Conservation (phyloP, 2,329 filamentous ascomycete genomes). For the Zymoseptoria crescenta region DNA sequence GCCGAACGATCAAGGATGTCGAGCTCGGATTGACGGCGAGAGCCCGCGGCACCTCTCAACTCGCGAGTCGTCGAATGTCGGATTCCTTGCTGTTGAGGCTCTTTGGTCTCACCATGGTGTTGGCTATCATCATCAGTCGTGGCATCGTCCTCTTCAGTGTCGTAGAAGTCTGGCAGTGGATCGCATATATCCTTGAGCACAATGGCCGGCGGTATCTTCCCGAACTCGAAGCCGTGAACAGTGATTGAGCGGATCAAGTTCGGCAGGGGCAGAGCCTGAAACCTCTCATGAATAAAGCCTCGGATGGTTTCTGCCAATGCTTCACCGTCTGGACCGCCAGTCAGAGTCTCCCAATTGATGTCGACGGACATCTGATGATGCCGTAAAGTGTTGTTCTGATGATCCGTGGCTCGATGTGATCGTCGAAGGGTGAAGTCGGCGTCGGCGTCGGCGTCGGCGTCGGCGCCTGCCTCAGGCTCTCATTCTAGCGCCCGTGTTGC, state of each 20-base stretch:
- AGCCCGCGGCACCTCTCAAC: slow-evolving; percentile 6
- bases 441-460: not conserved
- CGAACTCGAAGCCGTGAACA: slow-evolving; percentile 91
- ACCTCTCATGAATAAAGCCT: slow-evolving; percentile 89
- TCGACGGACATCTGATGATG: slow-evolving; percentile 76
- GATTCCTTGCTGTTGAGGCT: slow-evolving; percentile 1
- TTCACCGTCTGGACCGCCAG: slow-evolving; percentile 76
- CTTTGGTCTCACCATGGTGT: slow-evolving; percentile 1
- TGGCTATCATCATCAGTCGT: slow-evolving; percentile 33
- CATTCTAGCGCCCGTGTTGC: not conserved
- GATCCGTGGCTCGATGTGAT: not conserved
- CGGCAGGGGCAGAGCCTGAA: slow-evolving; percentile 83
- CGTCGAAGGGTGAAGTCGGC: not conserved
- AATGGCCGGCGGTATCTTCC: slow-evolving; percentile 69
- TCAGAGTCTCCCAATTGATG: slow-evolving; percentile 91
- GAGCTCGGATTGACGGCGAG: slow-evolving; percentile 15
- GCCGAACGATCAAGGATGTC: slow-evolving; percentile 13
- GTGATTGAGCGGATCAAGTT: slow-evolving; percentile 95
- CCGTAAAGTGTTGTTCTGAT: not conserved
- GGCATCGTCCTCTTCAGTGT: slow-evolving; percentile 62
- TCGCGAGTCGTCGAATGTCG: slow-evolving; percentile 8
- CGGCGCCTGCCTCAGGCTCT: not conserved
- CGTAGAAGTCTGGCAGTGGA: slow-evolving; percentile 92
- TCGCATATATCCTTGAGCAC: slow-evolving; percentile 97
- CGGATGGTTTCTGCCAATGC: slow-evolving; percentile 80